phyloP scores from a whole-genome alignment of 257 asterid species.

The Solanum arcanum region DNA sequence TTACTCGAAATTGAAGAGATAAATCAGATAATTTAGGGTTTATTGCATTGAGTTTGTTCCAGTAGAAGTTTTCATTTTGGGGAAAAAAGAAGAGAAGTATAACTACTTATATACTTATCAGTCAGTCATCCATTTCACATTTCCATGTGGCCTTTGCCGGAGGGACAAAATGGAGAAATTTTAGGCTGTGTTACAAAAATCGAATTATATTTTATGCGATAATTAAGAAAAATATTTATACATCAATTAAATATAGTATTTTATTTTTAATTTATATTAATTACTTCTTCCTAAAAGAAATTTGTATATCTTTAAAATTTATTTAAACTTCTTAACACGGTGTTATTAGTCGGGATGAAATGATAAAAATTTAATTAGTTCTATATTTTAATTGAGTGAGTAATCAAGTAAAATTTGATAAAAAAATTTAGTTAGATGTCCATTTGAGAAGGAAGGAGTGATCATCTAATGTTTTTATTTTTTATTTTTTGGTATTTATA shows the following conservation, averaged over 20 bases:
- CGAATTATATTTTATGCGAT: too few relatives aligned
- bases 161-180: background rate
- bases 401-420: background rate
- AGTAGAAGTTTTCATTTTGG: background rate
- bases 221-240: too few relatives aligned
- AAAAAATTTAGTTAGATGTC: too few relatives aligned
- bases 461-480: background rate
- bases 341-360: background rate
- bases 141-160: background rate
- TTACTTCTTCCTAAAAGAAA: too few relatives aligned
- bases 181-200: background rate
- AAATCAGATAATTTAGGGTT: background rate
- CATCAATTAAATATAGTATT: too few relatives aligned
- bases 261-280: too few relatives aligned
- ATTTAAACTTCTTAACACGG: too few relatives aligned
- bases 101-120: background rate
- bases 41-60: background rate
- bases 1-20: background rate
- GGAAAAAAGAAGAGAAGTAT: background rate
- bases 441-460: background rate
- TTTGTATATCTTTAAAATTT: too few relatives aligned
- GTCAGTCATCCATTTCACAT: background rate
- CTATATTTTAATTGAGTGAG: too few relatives aligned
- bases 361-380: too few relatives aligned
- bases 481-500: too few relatives aligned